These are phyloP conservation scores for Hypoxylon sp. DNA, from an alignment of 2,329 filamentous ascomycete genomes.

Conservation along the genomic window DNA sequence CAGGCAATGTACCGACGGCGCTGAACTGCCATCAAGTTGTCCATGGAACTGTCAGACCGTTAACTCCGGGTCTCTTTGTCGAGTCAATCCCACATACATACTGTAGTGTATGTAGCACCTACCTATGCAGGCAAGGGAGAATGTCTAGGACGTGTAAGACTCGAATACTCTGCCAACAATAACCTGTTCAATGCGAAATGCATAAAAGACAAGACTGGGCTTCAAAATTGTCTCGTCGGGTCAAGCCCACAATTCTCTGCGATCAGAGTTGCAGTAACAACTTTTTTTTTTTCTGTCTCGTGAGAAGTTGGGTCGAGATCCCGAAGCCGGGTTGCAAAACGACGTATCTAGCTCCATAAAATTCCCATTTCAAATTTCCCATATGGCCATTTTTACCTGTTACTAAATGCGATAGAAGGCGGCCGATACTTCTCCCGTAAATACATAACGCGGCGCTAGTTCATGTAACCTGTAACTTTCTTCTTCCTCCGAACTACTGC, in stretches of 20 bases:
- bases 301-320: slow-evolving; percentile 21
- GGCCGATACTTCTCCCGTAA: slow-evolving; percentile 32
- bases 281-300: slow-evolving; percentile 11
- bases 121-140: slow-evolving; percentile 24
- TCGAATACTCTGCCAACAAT: slow-evolving; percentile 1
- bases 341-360: slow-evolving; percentile 25
- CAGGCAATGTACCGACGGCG: slow-evolving; percentile 31
- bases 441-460: slow-evolving; percentile 5
- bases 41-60: slow-evolving; percentile 10
- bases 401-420: slow-evolving; percentile 13
- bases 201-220: slow-evolving; percentile 6
- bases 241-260: slow-evolving; percentile 13
- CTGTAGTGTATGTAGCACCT: too few species aligned
- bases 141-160: slow-evolving; percentile 1
- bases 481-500: slow-evolving; percentile 24
- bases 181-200: neutral
- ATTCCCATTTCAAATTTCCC: slow-evolving; percentile 19
- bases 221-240: slow-evolving; percentile 7
- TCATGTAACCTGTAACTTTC: neutral
- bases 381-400: slow-evolving; percentile 16
- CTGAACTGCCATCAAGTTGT: slow-evolving; percentile 1
- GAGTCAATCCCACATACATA: slow-evolving; percentile 1
- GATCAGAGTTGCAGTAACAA: neutral
- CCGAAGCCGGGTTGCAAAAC: slow-evolving; percentile 28
- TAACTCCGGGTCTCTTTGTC: slow-evolving; percentile 35